Evolutionary conservation across 2,329 filamentous ascomycete genomes (phyloP), one percentile per base, ranked within the genome.

Genomic region (Fusarium nisikadoi): DNA sequence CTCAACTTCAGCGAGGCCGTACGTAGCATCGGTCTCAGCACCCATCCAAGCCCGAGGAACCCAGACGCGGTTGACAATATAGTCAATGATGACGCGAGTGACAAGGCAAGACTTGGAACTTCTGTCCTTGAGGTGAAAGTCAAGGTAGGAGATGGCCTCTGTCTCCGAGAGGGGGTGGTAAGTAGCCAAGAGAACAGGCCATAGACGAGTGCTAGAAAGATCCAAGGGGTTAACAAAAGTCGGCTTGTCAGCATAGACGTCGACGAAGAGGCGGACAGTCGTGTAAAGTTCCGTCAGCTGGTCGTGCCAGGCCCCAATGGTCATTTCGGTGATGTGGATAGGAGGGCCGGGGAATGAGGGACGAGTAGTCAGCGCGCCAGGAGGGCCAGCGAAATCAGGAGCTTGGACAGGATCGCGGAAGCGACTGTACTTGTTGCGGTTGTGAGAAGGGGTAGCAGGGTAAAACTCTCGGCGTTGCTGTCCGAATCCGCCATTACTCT

Each of bases 81-180:
- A 84, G 73, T 84, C 83, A 35, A 84, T 79, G 25, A 84, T 79
- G 65, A 84, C 78, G 11, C 83, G 80, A 5, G 83, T 83, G 20
- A 84, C 80, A n/a, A 84, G 78, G 68, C 83, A 84, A 6, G 80
- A 79, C 74, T 84, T 84, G 53, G 81, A 79, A 61, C 81, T 81
- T 38, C 80, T 78, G 27, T 82, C 80, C 58, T 80, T 80, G 27
- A 84, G 77, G 56, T 84, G 83, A 60, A 78, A 79, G 50, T 83
- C 80, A 25, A 84, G 80, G 55, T 84, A 84, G 7, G 83, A 82
- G 8, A 80, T 71, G 3, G 83, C 82, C 69, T 84, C 82, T 2
- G 73, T 49, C 58, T 81, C 79, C 20, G 79, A 81, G 27, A 84
- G 77, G 11, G 82, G 81, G 38, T 79, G 76, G 63, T 83, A 83